Base-by-base conservation (phyloP, 352 stramenopile species). In the Globisporangium rhizosaccharum region DNA sequence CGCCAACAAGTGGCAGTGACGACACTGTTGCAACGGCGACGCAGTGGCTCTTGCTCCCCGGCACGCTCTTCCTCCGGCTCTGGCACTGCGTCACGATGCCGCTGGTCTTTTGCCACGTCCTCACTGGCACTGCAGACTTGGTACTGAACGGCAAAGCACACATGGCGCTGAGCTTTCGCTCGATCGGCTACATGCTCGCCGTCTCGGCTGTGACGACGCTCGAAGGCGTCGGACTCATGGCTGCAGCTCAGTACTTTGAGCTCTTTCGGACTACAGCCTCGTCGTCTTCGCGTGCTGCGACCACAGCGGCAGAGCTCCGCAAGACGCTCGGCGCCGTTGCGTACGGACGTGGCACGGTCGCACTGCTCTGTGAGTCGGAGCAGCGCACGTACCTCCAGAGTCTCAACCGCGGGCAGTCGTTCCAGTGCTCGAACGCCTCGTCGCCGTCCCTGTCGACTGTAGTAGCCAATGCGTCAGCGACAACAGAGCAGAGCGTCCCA, bases 61-160 rank as follows among this genome's bases (percentile, higher is more conserved):
- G 72, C 0, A 60, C 70, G 25, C 59, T 86, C 9, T 86, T 86
- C 33, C 20, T 79, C 7, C 73, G 76, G 1, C 53, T 71, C 1
- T 87, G 76, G 76, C 74, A 65, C 48, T 78, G 71, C 14, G 56
- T 79, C 33, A 63, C 64, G 8, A 59, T 76, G 47, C 66, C 71
- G 8, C 65, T 87, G 49, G 48, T 84, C 3, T 62, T 84, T 25
- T 87, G 76, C 62, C 75, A 84, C 36, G 59, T 75, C 0, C 56
- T 70, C 18, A 84, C 74, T 20, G 68, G 70, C 18, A n/a, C 79
- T 7, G 66, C 67, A 0, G 76, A 87, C 42, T 58, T 87, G 4
- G 64, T 68, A 26, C 76, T 76, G 62, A 70, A 66, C 23, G 56
- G 73, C 8, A 84, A 82, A 56, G 36, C 60, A 17, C 42, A 48